These are phyloP conservation scores for Prunus dulcis DNA, from an alignment of 306 rosid species.

Conservation along the genomic window DNA sequence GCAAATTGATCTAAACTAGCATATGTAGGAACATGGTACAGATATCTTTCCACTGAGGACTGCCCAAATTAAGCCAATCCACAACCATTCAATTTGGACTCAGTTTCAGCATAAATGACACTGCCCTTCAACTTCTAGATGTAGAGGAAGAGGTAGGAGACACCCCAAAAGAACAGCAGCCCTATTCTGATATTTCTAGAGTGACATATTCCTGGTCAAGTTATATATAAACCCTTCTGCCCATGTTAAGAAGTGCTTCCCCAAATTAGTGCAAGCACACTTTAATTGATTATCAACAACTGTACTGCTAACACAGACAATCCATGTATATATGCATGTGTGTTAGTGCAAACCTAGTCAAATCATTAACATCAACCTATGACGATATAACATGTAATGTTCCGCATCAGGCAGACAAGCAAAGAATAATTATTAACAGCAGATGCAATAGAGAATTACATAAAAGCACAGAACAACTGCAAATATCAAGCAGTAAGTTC, in stretches of 20 bases:
- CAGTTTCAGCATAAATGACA: background rate
- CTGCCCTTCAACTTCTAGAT: background rate
- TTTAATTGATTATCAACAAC: background rate
- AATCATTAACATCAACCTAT: background rate
- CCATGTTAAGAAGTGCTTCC: background rate
- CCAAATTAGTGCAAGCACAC: background rate
- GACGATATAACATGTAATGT: background rate
- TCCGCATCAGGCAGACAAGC: constrained; percentile 5
- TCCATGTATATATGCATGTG: background rate
- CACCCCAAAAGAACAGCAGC: background rate
- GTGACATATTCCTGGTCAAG: background rate
- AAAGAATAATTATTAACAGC: constrained; percentile 5
- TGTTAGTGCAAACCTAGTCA: background rate
- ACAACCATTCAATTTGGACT: background rate
- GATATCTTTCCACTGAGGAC: background rate
- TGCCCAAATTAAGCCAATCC: background rate
- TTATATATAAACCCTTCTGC: background rate
- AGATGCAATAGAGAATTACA: background rate
- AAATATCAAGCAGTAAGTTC: constrained; percentile 3
- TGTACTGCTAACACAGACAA: background rate
- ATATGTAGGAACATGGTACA: background rate
- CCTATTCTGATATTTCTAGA: background rate
- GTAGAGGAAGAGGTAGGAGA: background rate
- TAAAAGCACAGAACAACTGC: constrained; percentile 8
- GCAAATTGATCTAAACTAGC: background rate